Conservation (phyloP, 1,139 yeast genomes). For the Scheffersomyces segobiensis region DNA sequence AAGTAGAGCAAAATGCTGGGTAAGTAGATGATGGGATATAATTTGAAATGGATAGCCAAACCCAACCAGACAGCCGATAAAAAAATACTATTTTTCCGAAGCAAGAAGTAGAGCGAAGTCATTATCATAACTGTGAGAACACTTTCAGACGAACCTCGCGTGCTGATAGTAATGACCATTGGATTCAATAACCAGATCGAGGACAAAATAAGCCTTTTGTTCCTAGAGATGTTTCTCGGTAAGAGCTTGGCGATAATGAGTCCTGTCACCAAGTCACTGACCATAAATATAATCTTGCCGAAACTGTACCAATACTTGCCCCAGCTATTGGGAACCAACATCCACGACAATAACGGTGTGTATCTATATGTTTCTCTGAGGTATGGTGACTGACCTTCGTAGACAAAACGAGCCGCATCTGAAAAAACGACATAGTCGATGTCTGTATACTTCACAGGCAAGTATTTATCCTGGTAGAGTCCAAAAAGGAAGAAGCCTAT, state of each 20-base stretch:
- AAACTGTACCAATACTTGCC: slow-evolving; percentile 55
- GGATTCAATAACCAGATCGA: slow-evolving; percentile 90
- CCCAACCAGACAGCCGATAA: slow-evolving; percentile 74
- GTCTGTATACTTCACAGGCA: slow-evolving; percentile 87
- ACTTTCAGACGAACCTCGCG: slow-evolving; percentile 94
- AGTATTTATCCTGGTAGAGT: slow-evolving; percentile 76
- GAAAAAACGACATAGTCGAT: slow-evolving; percentile 91
- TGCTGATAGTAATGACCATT: slow-evolving; percentile 90
- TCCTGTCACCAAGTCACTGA: slow-evolving; percentile 83
- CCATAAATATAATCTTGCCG: slow-evolving; percentile 77
- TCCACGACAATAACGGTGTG: slow-evolving; percentile 88
- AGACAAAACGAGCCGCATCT: slow-evolving; percentile 82
- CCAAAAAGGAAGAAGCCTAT: slow-evolving; percentile 78
- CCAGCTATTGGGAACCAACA: slow-evolving; percentile 65
- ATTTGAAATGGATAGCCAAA: slow-evolving; percentile 81
- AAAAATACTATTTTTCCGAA: slow-evolving; percentile 26
- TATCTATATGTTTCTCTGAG: slow-evolving; percentile 85
- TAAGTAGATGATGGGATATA: slow-evolving; percentile 85
- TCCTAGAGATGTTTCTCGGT: slow-evolving; percentile 13
- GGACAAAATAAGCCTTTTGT: slow-evolving; percentile 41
- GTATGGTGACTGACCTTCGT: slow-evolving; percentile 69
- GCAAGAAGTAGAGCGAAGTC: slow-evolving; percentile 51
- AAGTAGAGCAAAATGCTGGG: slow-evolving; percentile 49
- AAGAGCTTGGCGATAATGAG: slow-evolving; percentile 51
- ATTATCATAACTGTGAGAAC: slow-evolving; percentile 77